Conservation (phyloP, 495 filamentous ascomycete genomes). For the Astrocystis sublimbata region DNA sequence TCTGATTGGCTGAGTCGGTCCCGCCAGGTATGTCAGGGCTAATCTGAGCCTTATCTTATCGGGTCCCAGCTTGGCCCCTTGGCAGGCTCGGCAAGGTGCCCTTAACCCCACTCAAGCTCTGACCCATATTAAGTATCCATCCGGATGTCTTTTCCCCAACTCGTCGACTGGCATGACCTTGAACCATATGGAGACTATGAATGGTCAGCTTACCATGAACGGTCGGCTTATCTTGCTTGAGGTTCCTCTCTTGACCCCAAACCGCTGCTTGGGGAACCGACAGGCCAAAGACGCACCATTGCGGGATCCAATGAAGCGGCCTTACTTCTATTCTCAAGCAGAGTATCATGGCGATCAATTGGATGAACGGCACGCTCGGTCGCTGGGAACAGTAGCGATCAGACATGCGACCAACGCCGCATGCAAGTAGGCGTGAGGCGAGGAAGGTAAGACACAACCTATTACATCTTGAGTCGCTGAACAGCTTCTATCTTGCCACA, state of each 20-base stretch:
- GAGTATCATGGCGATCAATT: not conserved
- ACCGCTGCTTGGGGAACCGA: not conserved
- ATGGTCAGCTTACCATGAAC: no score
- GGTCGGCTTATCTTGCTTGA: not conserved
- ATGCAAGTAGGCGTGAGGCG: not conserved
- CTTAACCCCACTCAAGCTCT: no score
- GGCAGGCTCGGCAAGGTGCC: no score
- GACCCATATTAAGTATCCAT: no score
- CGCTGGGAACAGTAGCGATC: not conserved
- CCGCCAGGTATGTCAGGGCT: no score
- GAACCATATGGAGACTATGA: no score
- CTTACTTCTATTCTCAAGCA: not conserved
- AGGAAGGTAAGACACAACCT: no score
- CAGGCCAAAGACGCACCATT: not conserved
- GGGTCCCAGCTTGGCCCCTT: no score
- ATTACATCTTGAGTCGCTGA: no score
- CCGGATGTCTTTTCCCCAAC: no score
- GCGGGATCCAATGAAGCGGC: no score
- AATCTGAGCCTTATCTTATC: slow-evolving; percentile 1
- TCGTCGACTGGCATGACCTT: no score
- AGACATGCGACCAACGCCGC: not conserved
- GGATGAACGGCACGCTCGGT: not conserved
- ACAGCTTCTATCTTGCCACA: not conserved
- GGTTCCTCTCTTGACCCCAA: not conserved
- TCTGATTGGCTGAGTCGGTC: slow-evolving; percentile 15